These are phyloP conservation scores for Debaryomyces hansenii DNA, from an alignment of 805 yeast genomes.

Conservation along the genomic window DNA sequence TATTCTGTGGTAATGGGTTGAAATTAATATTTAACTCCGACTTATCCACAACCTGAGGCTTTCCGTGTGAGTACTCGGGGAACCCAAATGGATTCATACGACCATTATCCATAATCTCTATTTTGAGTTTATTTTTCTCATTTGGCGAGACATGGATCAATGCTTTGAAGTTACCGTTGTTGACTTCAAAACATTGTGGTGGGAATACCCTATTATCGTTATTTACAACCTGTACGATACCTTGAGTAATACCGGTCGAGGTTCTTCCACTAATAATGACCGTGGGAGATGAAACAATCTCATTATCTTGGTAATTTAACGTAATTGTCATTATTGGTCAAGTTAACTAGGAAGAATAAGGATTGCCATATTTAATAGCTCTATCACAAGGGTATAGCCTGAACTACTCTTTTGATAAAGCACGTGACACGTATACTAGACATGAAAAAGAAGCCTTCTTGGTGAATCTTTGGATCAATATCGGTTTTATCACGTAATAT, in stretches of 20 bases:
- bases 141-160: constrained; percentile 70
- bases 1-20: constrained; percentile 58
- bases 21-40: constrained; percentile 22
- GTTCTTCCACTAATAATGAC: constrained; percentile 36
- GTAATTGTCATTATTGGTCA: constrained; percentile 17
- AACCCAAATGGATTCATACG: constrained; percentile 27
- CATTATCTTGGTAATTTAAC: constrained; percentile 34
- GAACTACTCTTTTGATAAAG: constrained; percentile 9
- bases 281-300: constrained; percentile 41
- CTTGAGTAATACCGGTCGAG: constrained; percentile 14
- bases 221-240: constrained; percentile 32
- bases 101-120: constrained; percentile 49
- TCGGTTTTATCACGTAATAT: neutral
- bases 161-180: constrained; percentile 69
- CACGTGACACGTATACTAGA: constrained; percentile 26
- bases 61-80: constrained; percentile 13
- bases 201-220: constrained; percentile 53
- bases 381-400: no score
- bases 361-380: neutral
- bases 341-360: neutral
- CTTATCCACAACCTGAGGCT: constrained; percentile 20
- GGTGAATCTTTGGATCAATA: neutral
- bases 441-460: no score
- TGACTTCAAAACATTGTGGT: constrained; percentile 67
- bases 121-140: constrained; percentile 50